Base-by-base conservation (phyloP, 176 grass and related monocot species). In the Areca catechu region DNA sequence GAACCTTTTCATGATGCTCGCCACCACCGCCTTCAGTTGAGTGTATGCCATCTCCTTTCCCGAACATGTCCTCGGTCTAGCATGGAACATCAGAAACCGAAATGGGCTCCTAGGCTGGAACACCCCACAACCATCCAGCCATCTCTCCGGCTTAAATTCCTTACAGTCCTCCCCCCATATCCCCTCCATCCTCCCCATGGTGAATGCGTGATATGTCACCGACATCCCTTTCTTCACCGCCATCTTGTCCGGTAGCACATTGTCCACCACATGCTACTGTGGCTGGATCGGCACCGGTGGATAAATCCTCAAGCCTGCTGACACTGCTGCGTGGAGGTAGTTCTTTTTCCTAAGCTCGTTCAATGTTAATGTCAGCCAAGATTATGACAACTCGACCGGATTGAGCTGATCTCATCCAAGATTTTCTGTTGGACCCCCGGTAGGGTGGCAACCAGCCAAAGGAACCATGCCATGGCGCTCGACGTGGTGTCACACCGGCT, bases 41-140 rank as follows among this genome's bases (percentile, higher is more conserved):
- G 82, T 85, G 72, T 88, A 88, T 0, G 89, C 80, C 80, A 95
- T 95, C 51, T 95, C 89, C 71, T 88, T 95, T 7, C 84, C 89
- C 7, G 85, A 51, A 20, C 84, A 95, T 30, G 85, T 20, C 71
- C 84, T 79, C 7, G 84, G 84, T 18, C 89, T 80, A 7, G 70
- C 84, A 66, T 95, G 85, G 66, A 95, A 89, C 9, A 57, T 65
- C 48, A 69, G 59, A 57, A 53, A 95, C 27, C 68, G 68, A 53
- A 71, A 95, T 3, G 75, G 81, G 61, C 71, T 89, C 16, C 80
- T 85, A 61, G 78, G 81, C 51, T 24, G 80, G 73, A 95, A 85
- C 71, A 22, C 21, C 49, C 63, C 75, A 2, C 69, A n/a, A n/a
- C n/a, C 74, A n/a, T 89, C 66, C 4, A 89, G 54, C 85, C 89